Conservation (phyloP, 176 grass and related monocot genomes). For the Eremochloa ophiuroides region DNA sequence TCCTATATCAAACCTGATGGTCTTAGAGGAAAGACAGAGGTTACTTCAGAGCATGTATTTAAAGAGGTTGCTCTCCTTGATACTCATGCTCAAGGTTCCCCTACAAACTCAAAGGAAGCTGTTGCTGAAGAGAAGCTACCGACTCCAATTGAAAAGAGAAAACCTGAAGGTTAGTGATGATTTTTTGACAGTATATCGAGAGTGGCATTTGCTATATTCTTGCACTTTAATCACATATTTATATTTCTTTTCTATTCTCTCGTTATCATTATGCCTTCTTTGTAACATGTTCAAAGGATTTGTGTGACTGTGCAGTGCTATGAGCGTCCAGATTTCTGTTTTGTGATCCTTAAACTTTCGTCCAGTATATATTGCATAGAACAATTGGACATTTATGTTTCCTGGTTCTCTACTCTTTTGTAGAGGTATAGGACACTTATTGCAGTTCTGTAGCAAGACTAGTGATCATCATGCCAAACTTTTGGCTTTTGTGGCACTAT, state of each 20-base stretch:
- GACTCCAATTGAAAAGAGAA: constrained; percentile 77
- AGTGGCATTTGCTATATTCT: not conserved
- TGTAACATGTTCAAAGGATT: not conserved
- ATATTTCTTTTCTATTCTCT: not conserved
- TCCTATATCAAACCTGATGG: constrained; percentile 48
- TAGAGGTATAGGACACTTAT: not conserved
- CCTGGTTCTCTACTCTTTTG: not conserved
- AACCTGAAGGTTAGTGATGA: constrained; percentile 72
- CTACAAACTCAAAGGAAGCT: constrained; percentile 40
- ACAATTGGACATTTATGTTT: not conserved
- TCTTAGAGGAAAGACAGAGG: constrained; percentile 33
- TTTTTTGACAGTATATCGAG: not conserved
- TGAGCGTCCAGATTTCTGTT: not conserved
- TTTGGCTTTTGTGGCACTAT: not conserved
- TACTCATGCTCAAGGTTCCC: constrained; percentile 28
- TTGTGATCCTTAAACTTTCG: not conserved
- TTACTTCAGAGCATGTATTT: constrained; percentile 41
- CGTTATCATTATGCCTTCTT: not conserved
- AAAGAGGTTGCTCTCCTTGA: constrained; percentile 41
- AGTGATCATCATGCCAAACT: not conserved
- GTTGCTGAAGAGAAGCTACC: constrained; percentile 47
- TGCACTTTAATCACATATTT: not conserved
- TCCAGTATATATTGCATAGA: constrained; percentile 16
- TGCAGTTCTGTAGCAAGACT: not conserved
- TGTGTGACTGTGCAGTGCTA: not conserved